Conservation (phyloP, 176 grass and related monocot species). For the Musa schizocarpa region DNA sequence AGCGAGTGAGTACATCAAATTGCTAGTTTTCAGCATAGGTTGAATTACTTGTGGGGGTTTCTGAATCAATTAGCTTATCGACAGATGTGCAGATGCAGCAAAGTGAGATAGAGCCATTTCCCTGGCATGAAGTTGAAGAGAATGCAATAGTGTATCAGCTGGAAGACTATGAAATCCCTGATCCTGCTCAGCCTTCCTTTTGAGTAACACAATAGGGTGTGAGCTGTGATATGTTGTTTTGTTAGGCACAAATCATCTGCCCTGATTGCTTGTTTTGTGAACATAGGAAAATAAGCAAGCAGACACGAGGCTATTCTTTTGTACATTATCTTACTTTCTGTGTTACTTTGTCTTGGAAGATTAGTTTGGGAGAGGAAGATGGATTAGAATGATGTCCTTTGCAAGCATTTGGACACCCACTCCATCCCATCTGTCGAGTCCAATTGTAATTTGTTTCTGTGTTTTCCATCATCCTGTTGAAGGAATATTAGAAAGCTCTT, state of each 20-base stretch:
- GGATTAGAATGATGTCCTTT: not conserved
- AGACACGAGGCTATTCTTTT: slow-evolving; percentile 4
- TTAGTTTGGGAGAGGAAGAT: not conserved
- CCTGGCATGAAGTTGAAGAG: not conserved
- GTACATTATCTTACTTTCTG: not conserved
- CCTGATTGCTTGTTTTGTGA: slow-evolving; percentile 7
- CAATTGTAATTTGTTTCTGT: not conserved
- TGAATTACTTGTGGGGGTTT: too few relatives aligned
- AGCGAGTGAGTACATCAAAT: not conserved
- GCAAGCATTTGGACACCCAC: not conserved
- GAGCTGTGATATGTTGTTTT: not conserved
- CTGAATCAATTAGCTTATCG: not conserved
- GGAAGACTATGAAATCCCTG: not conserved
- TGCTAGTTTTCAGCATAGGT: too few relatives aligned
- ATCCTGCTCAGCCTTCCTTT: not conserved
- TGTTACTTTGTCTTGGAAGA: not conserved
- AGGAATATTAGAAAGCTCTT: not conserved
- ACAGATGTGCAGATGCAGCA: not conserved
- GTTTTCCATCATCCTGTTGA: not conserved
- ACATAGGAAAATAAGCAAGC: not conserved
- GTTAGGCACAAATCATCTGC: not conserved
- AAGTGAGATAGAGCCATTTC: not conserved
- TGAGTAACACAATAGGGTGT: not conserved
- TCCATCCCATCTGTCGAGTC: not conserved
- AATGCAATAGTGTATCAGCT: not conserved